These are phyloP conservation scores for Thelephora aurantiotincta DNA, from an alignment of 768 basidiomycete genomes.

Conservation along the genomic window DNA sequence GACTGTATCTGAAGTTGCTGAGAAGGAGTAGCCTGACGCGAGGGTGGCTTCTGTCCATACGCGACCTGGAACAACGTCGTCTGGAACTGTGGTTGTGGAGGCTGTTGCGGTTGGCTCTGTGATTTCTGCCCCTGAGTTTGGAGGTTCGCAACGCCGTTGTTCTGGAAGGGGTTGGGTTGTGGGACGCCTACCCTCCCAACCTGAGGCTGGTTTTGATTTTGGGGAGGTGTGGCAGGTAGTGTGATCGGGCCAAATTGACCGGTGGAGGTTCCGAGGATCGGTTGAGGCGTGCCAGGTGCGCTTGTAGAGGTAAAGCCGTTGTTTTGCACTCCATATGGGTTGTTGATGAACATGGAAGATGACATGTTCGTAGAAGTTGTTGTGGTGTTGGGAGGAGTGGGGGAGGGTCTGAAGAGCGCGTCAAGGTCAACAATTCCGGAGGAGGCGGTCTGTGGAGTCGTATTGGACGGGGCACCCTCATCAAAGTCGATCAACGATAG, in stretches of 20 bases:
- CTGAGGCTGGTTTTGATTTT: background rate
- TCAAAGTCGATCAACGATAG: slow-evolving; percentile 71
- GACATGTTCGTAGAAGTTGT: background rate
- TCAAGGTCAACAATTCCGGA: slow-evolving; percentile 42
- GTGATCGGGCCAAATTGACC: background rate
- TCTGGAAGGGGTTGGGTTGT: background rate
- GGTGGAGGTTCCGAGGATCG: background rate
- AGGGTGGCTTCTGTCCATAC: slow-evolving; percentile 5
- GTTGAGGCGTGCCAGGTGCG: background rate
- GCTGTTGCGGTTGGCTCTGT: background rate
- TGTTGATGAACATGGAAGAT: background rate
- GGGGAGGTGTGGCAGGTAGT: background rate
- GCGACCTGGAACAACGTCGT: slow-evolving; percentile 4
- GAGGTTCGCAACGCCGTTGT: background rate
- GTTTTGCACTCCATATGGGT: slow-evolving; percentile 1
- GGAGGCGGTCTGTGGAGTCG: slow-evolving; percentile 9
- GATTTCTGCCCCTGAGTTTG: background rate
- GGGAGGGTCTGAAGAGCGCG: slow-evolving; percentile 34
- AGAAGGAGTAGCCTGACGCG: background rate
- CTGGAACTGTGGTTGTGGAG: background rate
- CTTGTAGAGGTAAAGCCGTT: background rate
- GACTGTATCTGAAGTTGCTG: slow-evolving; percentile 6
- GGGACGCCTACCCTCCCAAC: background rate
- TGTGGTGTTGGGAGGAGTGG: slow-evolving; percentile 3
- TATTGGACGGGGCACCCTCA: slow-evolving; percentile 23